Evolutionary conservation across 176 grass and related monocot genomes (phyloP).

Genomic region (Phoenix roebelenii): DNA sequence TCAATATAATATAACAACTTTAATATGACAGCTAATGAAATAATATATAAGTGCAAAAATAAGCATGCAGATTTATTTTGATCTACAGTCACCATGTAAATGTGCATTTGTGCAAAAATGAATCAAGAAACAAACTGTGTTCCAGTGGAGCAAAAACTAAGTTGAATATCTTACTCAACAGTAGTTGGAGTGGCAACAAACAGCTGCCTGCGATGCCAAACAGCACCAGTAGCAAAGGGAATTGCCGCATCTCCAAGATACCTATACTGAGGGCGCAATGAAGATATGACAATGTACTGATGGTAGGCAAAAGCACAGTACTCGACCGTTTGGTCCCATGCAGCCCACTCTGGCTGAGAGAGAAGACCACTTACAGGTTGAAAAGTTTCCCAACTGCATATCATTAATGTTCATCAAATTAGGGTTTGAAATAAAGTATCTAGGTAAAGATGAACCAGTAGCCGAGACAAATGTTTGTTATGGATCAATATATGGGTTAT

Average conservation of each 20-base stretch:
- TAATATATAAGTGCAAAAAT: too few relatives aligned
- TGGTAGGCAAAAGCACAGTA: slow-evolving; percentile 98
- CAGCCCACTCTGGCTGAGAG: slow-evolving; percentile 86
- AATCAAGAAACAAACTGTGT: too few relatives aligned
- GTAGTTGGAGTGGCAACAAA: slow-evolving; percentile 99
- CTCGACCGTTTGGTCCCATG: slow-evolving; percentile 97
- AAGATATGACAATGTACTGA: slow-evolving; percentile 93
- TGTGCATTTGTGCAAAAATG: too few relatives aligned
- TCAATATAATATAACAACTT: too few relatives aligned
- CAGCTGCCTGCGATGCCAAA: slow-evolving; percentile 95
- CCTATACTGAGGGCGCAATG: slow-evolving; percentile 88
- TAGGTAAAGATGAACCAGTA: background rate
- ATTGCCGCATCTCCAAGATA: slow-evolving; percentile 97
- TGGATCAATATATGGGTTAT: too few relatives aligned
- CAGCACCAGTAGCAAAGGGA: slow-evolving; percentile 88
- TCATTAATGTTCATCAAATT: background rate
- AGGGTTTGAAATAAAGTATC: background rate
- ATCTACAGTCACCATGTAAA: too few relatives aligned
- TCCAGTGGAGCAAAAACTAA: background rate
- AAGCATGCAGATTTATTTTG: too few relatives aligned
- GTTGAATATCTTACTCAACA: slow-evolving; percentile 74
- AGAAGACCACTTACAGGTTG: slow-evolving; percentile 86
- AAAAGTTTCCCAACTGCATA: slow-evolving; percentile 93
- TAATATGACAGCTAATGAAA: too few relatives aligned
- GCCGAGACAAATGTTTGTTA: too few relatives aligned